phyloP scores from a whole-genome alignment of 495 filamentous ascomycete genomes.

The Aspergillus funiculosus region DNA sequence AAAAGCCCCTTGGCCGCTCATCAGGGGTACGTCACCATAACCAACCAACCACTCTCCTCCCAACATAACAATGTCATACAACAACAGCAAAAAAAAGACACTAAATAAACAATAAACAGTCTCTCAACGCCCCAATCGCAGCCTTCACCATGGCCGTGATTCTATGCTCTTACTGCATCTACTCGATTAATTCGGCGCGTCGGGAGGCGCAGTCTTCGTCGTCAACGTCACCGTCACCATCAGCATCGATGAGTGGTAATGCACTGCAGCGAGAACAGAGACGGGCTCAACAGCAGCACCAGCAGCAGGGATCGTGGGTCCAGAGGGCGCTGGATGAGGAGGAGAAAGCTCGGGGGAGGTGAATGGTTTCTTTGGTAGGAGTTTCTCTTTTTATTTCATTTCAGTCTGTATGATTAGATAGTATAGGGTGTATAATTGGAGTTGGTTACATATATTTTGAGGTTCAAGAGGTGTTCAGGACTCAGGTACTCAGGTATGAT shows the following conservation, averaged over 20 bases:
- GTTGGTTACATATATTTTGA: no score
- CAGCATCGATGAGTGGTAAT: background rate
- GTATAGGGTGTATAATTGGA: no score
- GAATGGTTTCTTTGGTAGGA: background rate
- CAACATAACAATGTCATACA: background rate
- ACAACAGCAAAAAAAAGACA: background rate
- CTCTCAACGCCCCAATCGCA: slow-evolving; percentile 43
- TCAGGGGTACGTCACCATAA: slow-evolving; percentile 19
- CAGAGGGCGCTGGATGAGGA: slow-evolving; percentile 34
- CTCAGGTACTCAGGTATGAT: no score
- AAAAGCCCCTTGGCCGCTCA: slow-evolving; percentile 22
- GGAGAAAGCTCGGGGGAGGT: slow-evolving; percentile 6
- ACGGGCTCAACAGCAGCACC: slow-evolving; percentile 1
- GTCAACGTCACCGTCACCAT: background rate
- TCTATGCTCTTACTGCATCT: slow-evolving; percentile 45
- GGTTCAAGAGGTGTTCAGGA: no score
- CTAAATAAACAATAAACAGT: slow-evolving; percentile 23
- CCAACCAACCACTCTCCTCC: background rate
- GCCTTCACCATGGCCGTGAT: slow-evolving; percentile 48
- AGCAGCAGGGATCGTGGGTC: slow-evolving; percentile 31
- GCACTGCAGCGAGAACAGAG: background rate
- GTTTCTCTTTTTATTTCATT: background rate
- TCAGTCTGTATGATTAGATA: background rate
- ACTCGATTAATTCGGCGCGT: slow-evolving; percentile 43
- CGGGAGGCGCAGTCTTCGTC: slow-evolving; percentile 26